Evolutionary conservation across 495 filamentous ascomycete species (phyloP), one percentile per base, ranked within the genome.

Genomic region (Tuber magnatum): DNA sequence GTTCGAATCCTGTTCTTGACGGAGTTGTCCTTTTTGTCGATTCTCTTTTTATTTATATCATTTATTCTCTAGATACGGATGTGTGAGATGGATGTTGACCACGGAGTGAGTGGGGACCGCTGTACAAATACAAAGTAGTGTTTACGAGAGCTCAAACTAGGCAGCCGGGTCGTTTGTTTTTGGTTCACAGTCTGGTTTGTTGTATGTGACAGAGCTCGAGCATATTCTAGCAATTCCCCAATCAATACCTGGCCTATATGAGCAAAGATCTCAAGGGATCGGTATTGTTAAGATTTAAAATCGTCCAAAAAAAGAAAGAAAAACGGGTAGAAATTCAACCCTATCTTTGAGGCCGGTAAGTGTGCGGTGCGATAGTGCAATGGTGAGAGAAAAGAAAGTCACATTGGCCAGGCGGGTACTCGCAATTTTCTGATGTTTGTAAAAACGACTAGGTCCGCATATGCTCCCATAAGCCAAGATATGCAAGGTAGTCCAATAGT

Each of bases 1-100:
- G 80, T 81, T 81, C 80, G 80, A 81, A 81, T 81, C 80, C 80
- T 80, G 80, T 81, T 76, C 76, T 80, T 81, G 80, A 81, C 80
- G 79, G 40, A 73, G 35, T 70, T 74, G 18, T 48, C 73, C 61
- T 70, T 44, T 51, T 51, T 61, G 43, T 9, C 32, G 16, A 20
- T 38, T 35, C 35, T 68, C 65, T 9, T 28, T 18, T 24, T 18
- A 61, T 18, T 24, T 18, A 61, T 0, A 12, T 32, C 9, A 14
- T 28, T 28, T 61, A 28, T 28, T 24, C 10, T n/a, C 1, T 5
- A 28, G 51, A 16, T 61, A 14, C 51, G 51, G 51, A 28, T 28
- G n/a, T 24, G 24, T 1, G n/a, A 28, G 51, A 14, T 61, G 9
- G n/a, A 32, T 28, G n/a, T 32, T 61, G 2, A n/a, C 9, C 9